Conservation (phyloP, 192 early-diverging fungal genomes). For the Thoreauomyces humboldtii region DNA sequence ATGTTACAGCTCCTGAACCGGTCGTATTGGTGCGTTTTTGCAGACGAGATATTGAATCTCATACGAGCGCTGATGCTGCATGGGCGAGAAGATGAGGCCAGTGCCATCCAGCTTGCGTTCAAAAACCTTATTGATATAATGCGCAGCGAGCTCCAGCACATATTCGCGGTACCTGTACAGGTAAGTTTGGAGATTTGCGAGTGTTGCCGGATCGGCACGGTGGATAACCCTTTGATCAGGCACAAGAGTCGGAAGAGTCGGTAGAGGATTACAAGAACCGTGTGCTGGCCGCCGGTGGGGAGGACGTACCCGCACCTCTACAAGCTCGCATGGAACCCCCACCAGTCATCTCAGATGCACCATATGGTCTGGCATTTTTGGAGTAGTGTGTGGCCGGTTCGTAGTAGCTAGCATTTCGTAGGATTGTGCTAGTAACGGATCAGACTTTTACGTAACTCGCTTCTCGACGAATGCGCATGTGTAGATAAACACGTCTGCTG, state of each 20-base stretch:
- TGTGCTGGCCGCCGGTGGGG: neutral
- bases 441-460: too few species aligned
- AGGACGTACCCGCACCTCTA: neutral
- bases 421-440: too few species aligned
- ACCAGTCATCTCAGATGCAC: constrained; percentile 16
- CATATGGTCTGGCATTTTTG: constrained; percentile 16
- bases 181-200: neutral
- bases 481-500: too few species aligned
- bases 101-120: constrained; percentile 26
- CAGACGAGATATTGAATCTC: constrained; percentile 19
- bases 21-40: neutral
- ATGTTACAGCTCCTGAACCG: neutral
- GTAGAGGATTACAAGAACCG: constrained; percentile 35
- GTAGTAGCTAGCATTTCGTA: too few species aligned
- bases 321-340: neutral
- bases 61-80: constrained; percentile 23
- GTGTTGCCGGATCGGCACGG: neutral
- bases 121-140: constrained; percentile 3
- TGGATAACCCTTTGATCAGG: too few species aligned
- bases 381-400: constrained; percentile 17
- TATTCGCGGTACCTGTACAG: constrained; percentile 18
- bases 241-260: constrained; percentile 14
- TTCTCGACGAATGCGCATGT: too few species aligned
- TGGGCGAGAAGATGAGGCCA: constrained; percentile 15
- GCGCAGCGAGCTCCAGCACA: constrained; percentile 16